Percentiles rank a stretch among this genome's conserved stretches.
Conservation (phyloP, 495 filamentous ascomycete genomes). For the Parmelia sp. region DNA sequence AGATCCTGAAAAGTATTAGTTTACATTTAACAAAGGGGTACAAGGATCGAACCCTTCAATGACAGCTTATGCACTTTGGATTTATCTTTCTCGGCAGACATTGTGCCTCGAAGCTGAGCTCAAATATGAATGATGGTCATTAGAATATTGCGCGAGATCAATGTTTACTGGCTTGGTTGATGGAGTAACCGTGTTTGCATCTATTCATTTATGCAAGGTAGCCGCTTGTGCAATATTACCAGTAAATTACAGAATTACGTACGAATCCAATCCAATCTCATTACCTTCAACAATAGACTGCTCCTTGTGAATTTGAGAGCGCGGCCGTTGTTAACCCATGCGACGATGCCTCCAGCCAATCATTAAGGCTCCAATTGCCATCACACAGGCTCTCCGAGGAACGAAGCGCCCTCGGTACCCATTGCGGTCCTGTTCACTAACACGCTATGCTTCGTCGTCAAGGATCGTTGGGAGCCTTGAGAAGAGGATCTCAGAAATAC, state of each 20-base stretch:
- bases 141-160: background rate
- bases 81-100: slow-evolving; percentile 64
- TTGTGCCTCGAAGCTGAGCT: slow-evolving; percentile 1
- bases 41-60: slow-evolving; percentile 59
- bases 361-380: background rate
- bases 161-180: slow-evolving; percentile 18
- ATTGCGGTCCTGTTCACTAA: slow-evolving; percentile 30
- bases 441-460: slow-evolving; percentile 34
- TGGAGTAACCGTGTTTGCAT: slow-evolving; percentile 4
- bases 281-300: background rate
- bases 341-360: slow-evolving; percentile 30
- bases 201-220: background rate
- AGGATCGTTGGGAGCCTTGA: slow-evolving; percentile 57
- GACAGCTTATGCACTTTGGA: slow-evolving; percentile 92
- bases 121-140: background rate
- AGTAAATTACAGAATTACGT: background rate
- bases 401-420: slow-evolving; percentile 27
- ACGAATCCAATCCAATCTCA: no score
- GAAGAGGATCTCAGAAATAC: slow-evolving; percentile 75
- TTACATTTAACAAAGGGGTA: slow-evolving; percentile 18
- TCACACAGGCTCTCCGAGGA: background rate
- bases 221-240: background rate
- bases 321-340: slow-evolving; percentile 23
- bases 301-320: slow-evolving; percentile 16
- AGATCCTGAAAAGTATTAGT: slow-evolving; percentile 49